Evolutionary conservation across 495 filamentous ascomycete genomes (phyloP).

Genomic region (Hypoxylon lienhwacheense): DNA sequence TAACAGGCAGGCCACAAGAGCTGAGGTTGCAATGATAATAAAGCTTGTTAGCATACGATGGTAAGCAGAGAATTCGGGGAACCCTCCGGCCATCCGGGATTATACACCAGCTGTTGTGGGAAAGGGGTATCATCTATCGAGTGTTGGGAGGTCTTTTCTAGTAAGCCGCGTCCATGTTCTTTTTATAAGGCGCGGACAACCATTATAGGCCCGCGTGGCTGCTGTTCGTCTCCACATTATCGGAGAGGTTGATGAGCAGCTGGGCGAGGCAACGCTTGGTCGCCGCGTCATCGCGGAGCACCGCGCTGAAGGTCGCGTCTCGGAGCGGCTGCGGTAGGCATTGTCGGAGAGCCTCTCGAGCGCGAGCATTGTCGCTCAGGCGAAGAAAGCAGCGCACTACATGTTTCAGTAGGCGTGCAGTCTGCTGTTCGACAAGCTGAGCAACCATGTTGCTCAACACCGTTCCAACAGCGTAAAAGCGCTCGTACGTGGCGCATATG

Average conservation of each 20-base stretch:
- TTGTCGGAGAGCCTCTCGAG: constrained; percentile 91
- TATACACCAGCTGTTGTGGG: too few species aligned
- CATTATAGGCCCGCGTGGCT: constrained; percentile 35
- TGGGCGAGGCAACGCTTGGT: constrained; percentile 98
- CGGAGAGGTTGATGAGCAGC: constrained; percentile 93
- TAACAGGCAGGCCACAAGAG: too few species aligned
- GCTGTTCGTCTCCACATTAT: constrained; percentile 68
- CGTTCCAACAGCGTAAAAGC: constrained; percentile 98
- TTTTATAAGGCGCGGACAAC: neutral
- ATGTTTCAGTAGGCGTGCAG: constrained; percentile 92
- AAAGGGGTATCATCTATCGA: too few species aligned
- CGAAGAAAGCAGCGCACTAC: constrained; percentile 96
- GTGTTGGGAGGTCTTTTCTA: too few species aligned
- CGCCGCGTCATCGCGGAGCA: constrained; percentile 94
- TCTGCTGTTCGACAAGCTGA: constrained; percentile 96
- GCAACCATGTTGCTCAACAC: constrained; percentile 98
- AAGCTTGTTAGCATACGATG: too few species aligned
- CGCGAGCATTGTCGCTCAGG: constrained; percentile 95
- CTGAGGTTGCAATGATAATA: too few species aligned
- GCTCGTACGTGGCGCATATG: constrained; percentile 98
- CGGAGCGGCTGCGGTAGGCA: constrained; percentile 96
- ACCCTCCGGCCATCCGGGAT: too few species aligned
- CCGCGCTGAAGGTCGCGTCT: constrained; percentile 94
- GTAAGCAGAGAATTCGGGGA: too few species aligned
- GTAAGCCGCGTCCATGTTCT: neutral